Conservation (phyloP, 1,284 basidiomycete species). For the Cutaneotrichosporon mucoides region DNA sequence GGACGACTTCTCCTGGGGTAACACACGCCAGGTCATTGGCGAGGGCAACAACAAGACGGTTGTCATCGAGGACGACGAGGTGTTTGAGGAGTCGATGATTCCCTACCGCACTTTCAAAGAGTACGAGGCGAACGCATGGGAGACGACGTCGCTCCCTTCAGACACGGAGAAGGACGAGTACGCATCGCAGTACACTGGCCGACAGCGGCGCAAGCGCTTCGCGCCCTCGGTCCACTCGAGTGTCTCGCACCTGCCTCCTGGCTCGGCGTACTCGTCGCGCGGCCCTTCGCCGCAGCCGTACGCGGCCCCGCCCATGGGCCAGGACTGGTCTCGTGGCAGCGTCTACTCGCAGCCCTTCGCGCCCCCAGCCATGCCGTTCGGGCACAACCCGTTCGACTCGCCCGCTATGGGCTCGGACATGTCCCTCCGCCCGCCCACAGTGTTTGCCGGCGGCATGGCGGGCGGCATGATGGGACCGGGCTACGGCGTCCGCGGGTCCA, state of each 20-base stretch:
- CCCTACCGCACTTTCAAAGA: conserved; percentile 95
- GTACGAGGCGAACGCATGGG: conserved; percentile 87
- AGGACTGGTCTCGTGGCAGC: conserved; percentile 2
- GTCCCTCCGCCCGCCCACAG: conserved; percentile 19
- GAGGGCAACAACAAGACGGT: conserved; percentile 97
- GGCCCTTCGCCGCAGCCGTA: conserved; percentile 9
- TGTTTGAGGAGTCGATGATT: conserved; percentile 96
- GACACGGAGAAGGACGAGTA: conserved; percentile 48
- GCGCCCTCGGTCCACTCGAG: conserved; percentile 10
- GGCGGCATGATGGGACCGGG: conserved; percentile 36
- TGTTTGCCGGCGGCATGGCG: conserved; percentile 14
- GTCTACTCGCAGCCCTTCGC: conserved; percentile 19
- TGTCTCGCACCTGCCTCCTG: conserved; percentile 1
- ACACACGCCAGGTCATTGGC: conserved; percentile 74
- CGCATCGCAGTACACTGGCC: neutral
- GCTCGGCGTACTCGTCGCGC: conserved; percentile 11
- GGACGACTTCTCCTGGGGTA: conserved; percentile 99
- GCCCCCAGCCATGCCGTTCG: conserved; percentile 48
- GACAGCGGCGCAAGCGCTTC: conserved; percentile 8
- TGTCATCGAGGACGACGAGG: conserved; percentile 89
- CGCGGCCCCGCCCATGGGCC: conserved; percentile 1
- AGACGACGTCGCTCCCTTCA: conserved; percentile 72
- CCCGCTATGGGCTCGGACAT: conserved; percentile 68
- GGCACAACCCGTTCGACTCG: conserved; percentile 66
- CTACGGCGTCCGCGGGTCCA: conserved; percentile 61